These are phyloP conservation scores for Silene latifolia DNA, from an alignment of 148 eudicot species.

Conservation along the genomic window DNA sequence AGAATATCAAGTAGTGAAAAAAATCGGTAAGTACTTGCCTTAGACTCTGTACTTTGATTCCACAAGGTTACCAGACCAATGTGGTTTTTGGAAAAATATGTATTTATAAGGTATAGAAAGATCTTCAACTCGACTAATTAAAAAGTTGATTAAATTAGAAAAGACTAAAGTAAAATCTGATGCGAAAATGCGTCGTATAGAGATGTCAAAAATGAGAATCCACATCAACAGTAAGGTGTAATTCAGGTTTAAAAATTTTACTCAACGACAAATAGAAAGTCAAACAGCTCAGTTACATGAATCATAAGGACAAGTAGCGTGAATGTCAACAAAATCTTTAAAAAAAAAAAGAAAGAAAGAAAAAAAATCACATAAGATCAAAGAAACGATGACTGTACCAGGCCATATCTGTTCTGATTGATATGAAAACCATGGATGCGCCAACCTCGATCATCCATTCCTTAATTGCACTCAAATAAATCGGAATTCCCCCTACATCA, in stretches of 20 bases:
- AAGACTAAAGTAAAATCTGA: neutral
- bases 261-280: neutral
- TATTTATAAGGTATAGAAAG: neutral
- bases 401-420: slow-evolving; percentile 91
- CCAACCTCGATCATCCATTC: slow-evolving; percentile 55
- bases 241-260: neutral
- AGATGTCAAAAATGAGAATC: neutral
- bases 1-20: neutral
- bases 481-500: slow-evolving; percentile 42
- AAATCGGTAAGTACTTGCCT: neutral
- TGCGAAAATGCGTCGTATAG: neutral
- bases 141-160: neutral
- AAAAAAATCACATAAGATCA: neutral
- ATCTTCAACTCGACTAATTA: neutral
- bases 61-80: neutral
- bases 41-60: neutral
- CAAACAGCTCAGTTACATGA: neutral
- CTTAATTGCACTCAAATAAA: slow-evolving; percentile 47
- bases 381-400: slow-evolving; percentile 47
- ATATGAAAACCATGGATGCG: slow-evolving; percentile 57
- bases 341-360: neutral
- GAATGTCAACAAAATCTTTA: neutral
- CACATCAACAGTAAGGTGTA: neutral
- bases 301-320: neutral
- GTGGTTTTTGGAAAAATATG: neutral